phyloP scores from a whole-genome alignment of 306 rosid species.

The Mimosa pudica region DNA sequence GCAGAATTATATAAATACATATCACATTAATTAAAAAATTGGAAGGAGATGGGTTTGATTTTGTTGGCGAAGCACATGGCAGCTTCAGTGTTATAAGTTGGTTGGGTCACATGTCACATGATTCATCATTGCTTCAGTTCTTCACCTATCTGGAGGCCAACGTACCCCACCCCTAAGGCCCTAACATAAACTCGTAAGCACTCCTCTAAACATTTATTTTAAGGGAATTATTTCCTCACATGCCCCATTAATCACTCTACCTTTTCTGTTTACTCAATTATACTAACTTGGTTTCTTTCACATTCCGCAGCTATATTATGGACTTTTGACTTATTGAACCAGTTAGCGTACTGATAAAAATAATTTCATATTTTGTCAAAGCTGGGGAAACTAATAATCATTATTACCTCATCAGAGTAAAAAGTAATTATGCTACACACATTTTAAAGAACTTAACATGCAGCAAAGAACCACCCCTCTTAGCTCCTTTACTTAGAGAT shows the following conservation, averaged over 20 bases:
- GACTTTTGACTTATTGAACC: not conserved
- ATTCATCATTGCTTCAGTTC: not conserved
- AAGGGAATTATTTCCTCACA: not conserved
- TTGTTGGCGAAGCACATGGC: constrained; percentile 31
- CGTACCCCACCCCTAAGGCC: not conserved
- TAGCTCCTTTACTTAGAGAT: not conserved
- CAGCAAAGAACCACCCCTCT: not conserved
- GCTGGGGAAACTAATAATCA: not conserved
- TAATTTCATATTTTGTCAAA: not conserved
- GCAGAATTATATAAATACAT: not conserved
- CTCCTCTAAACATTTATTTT: not conserved
- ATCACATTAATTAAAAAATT: not conserved
- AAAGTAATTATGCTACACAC: not conserved
- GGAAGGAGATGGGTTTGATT: not conserved
- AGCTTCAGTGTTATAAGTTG: constrained; percentile 17
- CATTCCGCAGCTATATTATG: not conserved
- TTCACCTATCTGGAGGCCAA: not conserved
- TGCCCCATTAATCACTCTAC: not conserved
- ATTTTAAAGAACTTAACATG: not conserved
- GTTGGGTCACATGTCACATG: constrained; percentile 11
- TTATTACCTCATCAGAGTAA: no score
- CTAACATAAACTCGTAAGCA: not conserved
- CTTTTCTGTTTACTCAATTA: not conserved
- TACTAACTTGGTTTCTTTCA: not conserved
- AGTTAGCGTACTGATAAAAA: not conserved